Conservation (phyloP, 306 rosid species). For the Prunus dulcis region DNA sequence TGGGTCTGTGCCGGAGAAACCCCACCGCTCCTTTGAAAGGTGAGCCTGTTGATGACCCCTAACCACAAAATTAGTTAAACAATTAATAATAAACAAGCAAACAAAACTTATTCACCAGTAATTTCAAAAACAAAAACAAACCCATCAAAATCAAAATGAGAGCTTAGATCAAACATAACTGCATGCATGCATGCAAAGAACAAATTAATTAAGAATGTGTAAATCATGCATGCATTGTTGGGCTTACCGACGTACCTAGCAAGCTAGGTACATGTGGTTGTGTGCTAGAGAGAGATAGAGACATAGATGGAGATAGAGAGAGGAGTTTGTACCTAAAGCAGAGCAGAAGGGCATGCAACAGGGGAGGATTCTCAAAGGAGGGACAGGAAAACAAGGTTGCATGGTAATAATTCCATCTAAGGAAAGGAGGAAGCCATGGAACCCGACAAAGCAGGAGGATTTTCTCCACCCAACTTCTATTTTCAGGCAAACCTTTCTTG, state of each 20-base stretch:
- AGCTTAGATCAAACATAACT: too few relatives aligned
- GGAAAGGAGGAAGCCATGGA: constrained; percentile 21
- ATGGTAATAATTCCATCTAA: constrained; percentile 19
- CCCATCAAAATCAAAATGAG: not conserved
- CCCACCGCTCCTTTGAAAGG: constrained; percentile 35
- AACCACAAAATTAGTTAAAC: not conserved
- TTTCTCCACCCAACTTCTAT: constrained; percentile 10
- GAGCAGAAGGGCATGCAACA: constrained; percentile 30
- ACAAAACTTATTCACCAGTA: not conserved
- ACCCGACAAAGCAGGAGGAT: constrained; percentile 19
- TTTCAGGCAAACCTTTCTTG: not conserved
- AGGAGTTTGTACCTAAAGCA: constrained; percentile 8
- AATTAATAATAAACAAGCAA: not conserved
- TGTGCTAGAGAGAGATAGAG: not conserved
- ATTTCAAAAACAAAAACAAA: not conserved
- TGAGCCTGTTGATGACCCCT: constrained; percentile 14
- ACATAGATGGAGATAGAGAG: not conserved
- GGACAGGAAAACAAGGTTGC: constrained; percentile 21
- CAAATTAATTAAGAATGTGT: not conserved
- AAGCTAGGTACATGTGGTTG: not conserved
- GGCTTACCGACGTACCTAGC: not conserved
- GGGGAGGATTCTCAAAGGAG: constrained; percentile 43
- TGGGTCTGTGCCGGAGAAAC: constrained; percentile 40
- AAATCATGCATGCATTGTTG: not conserved
- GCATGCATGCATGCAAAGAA: too few relatives aligned